phyloP scores from a whole-genome alignment of 2,329 filamentous ascomycete species.

The Colletotrichum orbiculare region DNA sequence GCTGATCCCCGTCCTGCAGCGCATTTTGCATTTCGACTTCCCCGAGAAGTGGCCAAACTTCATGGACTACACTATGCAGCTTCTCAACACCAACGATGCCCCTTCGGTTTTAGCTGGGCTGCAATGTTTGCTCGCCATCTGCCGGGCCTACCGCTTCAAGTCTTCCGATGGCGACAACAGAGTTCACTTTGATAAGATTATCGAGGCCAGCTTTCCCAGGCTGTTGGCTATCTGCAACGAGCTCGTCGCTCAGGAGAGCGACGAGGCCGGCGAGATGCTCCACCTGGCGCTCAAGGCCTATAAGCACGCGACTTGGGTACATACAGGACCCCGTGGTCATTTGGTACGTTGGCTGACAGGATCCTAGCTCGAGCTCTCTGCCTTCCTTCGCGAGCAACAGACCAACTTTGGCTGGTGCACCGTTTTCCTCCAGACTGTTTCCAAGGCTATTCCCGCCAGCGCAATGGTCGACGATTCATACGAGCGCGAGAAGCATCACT shows the following conservation, averaged over 20 bases:
- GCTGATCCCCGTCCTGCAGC: constrained; percentile 92
- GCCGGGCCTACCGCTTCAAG: constrained; percentile 96
- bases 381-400: constrained; percentile 80
- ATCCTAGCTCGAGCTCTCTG: constrained; percentile 83
- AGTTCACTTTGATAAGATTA: constrained; percentile 92
- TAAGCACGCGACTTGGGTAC: constrained; percentile 96
- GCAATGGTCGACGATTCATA: constrained; percentile 82
- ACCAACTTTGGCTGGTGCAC: constrained; percentile 96
- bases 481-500: constrained; percentile 93
- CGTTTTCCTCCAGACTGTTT: constrained; percentile 89
- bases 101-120: constrained; percentile 91
- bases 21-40: constrained; percentile 96
- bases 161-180: constrained; percentile 78
- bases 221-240: constrained; percentile 88
- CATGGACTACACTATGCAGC: constrained; percentile 89
- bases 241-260: constrained; percentile 88
- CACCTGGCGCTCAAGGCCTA: constrained; percentile 95
- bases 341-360: constrained; percentile 43
- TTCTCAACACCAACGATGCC: constrained; percentile 88
- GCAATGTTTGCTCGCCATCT: constrained; percentile 93
- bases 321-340: background rate
- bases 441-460: constrained; percentile 82
- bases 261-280: constrained; percentile 97
- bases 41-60: constrained; percentile 94
- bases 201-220: constrained; percentile 89